Evolutionary conservation across 2,329 filamentous ascomycete genomes (phyloP), one percentile per base, ranked within the genome.

Genomic region (Arthrinium phaeospermum): DNA sequence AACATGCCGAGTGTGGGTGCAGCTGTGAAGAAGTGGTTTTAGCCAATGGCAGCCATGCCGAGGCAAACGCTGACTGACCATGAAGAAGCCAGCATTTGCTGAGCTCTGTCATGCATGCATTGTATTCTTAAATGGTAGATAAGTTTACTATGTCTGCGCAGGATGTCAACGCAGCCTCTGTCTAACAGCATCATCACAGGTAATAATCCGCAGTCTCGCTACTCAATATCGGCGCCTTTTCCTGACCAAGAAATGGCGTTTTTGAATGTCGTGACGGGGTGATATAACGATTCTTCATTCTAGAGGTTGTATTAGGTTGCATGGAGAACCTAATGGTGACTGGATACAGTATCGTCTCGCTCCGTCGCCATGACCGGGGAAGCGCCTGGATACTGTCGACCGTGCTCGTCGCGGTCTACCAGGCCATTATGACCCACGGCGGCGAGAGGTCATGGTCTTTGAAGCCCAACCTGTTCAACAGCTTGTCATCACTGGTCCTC

Each of bases 331-430:
- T 27, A 8, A 70, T 72, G 71, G 73, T 70, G 22, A 76, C 73
- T 0, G 72, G 71, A 16, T 74, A 74, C 49, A 71, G 64, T 49
- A 72, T 73, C 46, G 73, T 73, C 68, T 68, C 71, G 6, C 41
- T 73, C 19, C 73, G 73, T 14, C 72, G 70, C 22, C 72, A 76
- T 70, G 74, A 76, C 67, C 71, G 76, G 22, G 76, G 75, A 69
- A 75, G 76, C 14, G 71, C 75, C 16, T 72, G 16, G 16, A 47
- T 22, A 7, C 22, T 47, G 16, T 22, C 19, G 45, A 47, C 45
- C 19, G 45, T 16, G 3, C 45, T 22, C 2, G 19, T 47, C 5
- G 7, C 19, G 16, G 16, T 47, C 2, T 22, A 47, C 16, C 45
- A 47, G 22, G 45, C 16, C 19, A 47, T 4, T 22, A 16, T 47